Evolutionary conservation across 2,329 filamentous ascomycete species (phyloP).

Genomic region (Arthroderma sp.): DNA sequence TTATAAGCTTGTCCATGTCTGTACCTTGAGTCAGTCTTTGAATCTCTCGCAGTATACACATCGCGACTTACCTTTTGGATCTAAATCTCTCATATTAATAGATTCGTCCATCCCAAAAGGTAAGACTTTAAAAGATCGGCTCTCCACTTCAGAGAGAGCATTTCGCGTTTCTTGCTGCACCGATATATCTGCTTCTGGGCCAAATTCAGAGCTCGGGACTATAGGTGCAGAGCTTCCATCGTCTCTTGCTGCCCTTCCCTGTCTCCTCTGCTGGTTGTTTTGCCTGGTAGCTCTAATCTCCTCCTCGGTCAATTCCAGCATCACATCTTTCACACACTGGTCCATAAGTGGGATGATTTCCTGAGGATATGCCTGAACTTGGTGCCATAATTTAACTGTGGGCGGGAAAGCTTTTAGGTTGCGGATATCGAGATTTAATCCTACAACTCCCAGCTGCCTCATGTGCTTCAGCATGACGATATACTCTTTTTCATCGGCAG

Average conservation of each 20-base stretch:
- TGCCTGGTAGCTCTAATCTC: slow-evolving; percentile 59
- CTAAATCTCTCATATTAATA: slow-evolving; percentile 85
- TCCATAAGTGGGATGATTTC: slow-evolving; percentile 97
- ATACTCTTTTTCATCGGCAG: slow-evolving; percentile 69
- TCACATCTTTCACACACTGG: slow-evolving; percentile 80
- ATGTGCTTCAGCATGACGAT: slow-evolving; percentile 77
- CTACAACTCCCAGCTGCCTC: slow-evolving; percentile 70
- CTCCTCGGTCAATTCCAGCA: slow-evolving; percentile 75
- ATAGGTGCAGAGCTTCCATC: slow-evolving; percentile 59
- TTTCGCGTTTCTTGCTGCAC: slow-evolving; percentile 47
- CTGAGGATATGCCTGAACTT: slow-evolving; percentile 83
- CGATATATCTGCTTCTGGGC: slow-evolving; percentile 31
- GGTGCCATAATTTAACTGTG: slow-evolving; percentile 88
- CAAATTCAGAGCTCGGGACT: slow-evolving; percentile 66
- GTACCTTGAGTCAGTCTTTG: slow-evolving; percentile 15
- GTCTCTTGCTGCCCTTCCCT: slow-evolving; percentile 31
- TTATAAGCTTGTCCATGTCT: slow-evolving; percentile 93
- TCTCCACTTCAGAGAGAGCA: slow-evolving; percentile 60
- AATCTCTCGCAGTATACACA: not conserved
- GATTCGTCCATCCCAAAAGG: slow-evolving; percentile 78
- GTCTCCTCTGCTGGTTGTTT: slow-evolving; percentile 30
- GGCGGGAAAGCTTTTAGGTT: slow-evolving; percentile 89
- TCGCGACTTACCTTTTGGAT: slow-evolving; percentile 52
- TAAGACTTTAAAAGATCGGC: slow-evolving; percentile 69
- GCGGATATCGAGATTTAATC: slow-evolving; percentile 74